These are phyloP conservation scores for Naumovozyma baii DNA, from an alignment of 805 yeast genomes.

Conservation along the genomic window DNA sequence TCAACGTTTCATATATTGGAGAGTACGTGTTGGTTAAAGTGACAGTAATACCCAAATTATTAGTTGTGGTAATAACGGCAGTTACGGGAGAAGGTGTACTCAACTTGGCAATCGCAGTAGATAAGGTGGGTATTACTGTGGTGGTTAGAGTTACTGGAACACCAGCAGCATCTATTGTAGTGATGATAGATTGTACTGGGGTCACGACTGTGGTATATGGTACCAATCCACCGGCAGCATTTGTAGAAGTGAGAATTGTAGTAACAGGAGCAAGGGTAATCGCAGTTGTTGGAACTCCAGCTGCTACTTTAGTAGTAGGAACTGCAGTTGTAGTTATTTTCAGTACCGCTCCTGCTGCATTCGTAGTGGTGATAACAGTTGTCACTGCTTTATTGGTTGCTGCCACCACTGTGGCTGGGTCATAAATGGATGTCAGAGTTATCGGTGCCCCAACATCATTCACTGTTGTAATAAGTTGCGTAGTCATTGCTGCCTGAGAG, in stretches of 20 bases:
- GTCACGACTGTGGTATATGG: slow-evolving; percentile 4
- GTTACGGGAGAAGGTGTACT: slow-evolving; percentile 8
- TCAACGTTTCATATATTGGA: not conserved
- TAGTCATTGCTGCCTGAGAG: slow-evolving; percentile 16
- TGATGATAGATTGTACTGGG: slow-evolving; percentile 19
- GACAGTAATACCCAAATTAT: slow-evolving; percentile 5
- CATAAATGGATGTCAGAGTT: slow-evolving; percentile 23
- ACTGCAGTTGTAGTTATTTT: slow-evolving; percentile 21
- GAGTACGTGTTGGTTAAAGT: slow-evolving; percentile 5
- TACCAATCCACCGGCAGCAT: slow-evolving; percentile 13
- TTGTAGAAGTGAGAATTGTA: slow-evolving; percentile 16
- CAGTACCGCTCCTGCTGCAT: slow-evolving; percentile 22
- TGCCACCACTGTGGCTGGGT: slow-evolving; percentile 20
- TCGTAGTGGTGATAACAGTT: slow-evolving; percentile 16
- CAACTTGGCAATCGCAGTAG: slow-evolving; percentile 11
- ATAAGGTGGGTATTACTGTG: slow-evolving; percentile 16
- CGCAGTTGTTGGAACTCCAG: slow-evolving; percentile 11
- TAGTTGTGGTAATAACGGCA: slow-evolving; percentile 1
- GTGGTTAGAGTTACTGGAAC: slow-evolving; percentile 23
- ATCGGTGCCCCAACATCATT: slow-evolving; percentile 26
- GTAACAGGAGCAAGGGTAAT: slow-evolving; percentile 24
- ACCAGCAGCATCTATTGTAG: slow-evolving; percentile 10
- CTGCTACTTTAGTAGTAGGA: slow-evolving; percentile 12
- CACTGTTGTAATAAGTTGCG: slow-evolving; percentile 19
- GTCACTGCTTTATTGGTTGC: slow-evolving; percentile 18